Percentiles rank a stretch among this genome's conserved stretches.
These are phyloP conservation scores for Penicillium steckii DNA, from an alignment of 495 filamentous ascomycete species.

Conservation along the genomic window DNA sequence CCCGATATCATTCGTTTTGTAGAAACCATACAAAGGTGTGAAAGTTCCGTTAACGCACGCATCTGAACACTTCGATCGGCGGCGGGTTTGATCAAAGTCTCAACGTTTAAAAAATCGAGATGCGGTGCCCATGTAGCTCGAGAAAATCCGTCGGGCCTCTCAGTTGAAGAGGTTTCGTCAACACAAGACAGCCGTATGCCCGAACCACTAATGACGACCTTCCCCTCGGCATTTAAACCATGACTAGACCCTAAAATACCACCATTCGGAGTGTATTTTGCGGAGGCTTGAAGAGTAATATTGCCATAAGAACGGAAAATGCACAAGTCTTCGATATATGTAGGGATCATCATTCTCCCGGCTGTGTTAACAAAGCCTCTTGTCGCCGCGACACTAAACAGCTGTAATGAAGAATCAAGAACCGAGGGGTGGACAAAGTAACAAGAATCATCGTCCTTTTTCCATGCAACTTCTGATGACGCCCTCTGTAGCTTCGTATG, in stretches of 20 bases:
- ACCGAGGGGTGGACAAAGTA: slow-evolving; percentile 17
- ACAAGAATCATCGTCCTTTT: slow-evolving; percentile 2
- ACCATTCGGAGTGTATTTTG: slow-evolving; percentile 2
- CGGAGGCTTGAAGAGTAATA: slow-evolving; percentile 1
- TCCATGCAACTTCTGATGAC: background rate
- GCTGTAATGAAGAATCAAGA: slow-evolving; percentile 21
- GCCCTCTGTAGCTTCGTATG: background rate
- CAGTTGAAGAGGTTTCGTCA: background rate
- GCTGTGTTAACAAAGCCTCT: slow-evolving; percentile 3
- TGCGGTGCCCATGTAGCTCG: slow-evolving; percentile 13
- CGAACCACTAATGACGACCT: slow-evolving; percentile 1
- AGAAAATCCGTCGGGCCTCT: background rate
- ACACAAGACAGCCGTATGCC: slow-evolving; percentile 7
- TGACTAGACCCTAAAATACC: background rate
- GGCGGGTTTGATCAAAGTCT: slow-evolving; percentile 8
- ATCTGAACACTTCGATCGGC: background rate
- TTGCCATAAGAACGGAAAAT: slow-evolving; percentile 8
- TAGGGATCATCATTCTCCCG: slow-evolving; percentile 19
- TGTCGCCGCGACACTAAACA: slow-evolving; percentile 6
- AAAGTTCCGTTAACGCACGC: background rate
- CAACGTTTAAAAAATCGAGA: slow-evolving; percentile 10
- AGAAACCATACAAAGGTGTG: slow-evolving; percentile 9
- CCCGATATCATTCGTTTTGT: slow-evolving; percentile 6
- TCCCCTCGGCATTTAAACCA: slow-evolving; percentile 1
- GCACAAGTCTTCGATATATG: slow-evolving; percentile 28